phyloP scores from a whole-genome alignment of 2,329 filamentous ascomycete genomes.

The Emergomyces orientalis region DNA sequence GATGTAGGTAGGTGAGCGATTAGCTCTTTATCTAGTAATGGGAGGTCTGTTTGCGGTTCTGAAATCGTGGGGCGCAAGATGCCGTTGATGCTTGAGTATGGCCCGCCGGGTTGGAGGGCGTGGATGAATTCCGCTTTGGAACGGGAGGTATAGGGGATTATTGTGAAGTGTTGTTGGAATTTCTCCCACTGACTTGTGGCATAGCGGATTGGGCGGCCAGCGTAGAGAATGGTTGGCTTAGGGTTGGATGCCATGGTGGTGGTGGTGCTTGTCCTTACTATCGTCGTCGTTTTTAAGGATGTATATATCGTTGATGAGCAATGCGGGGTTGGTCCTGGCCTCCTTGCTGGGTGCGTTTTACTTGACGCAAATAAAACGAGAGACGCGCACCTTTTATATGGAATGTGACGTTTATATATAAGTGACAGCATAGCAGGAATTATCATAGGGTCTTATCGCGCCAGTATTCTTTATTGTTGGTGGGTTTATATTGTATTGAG shows the following conservation, averaged over 20 bases:
- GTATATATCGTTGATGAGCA: background rate
- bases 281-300: background rate
- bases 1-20: constrained; percentile 13
- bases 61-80: constrained; percentile 14
- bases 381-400: background rate
- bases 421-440: background rate
- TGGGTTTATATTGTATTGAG: background rate
- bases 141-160: constrained; percentile 11
- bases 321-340: background rate
- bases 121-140: constrained; percentile 13
- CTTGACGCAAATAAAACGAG: background rate
- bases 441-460: background rate
- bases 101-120: constrained; percentile 10
- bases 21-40: constrained; percentile 13
- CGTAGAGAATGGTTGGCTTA: constrained; percentile 15
- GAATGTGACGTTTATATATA: background rate
- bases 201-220: constrained; percentile 12
- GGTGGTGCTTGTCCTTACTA: background rate
- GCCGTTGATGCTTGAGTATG: constrained; percentile 14
- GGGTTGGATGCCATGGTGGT: constrained; percentile 7
- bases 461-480: background rate
- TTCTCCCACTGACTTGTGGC: constrained; percentile 11
- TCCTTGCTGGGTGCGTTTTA: background rate
- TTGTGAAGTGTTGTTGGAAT: constrained; percentile 13
- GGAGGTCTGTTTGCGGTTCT: constrained; percentile 5